Percentiles rank a stretch among this genome's conserved stretches.
Conservation (phyloP, 108 stramenopile genomes). For the Cylindrotheca fusiformis region DNA sequence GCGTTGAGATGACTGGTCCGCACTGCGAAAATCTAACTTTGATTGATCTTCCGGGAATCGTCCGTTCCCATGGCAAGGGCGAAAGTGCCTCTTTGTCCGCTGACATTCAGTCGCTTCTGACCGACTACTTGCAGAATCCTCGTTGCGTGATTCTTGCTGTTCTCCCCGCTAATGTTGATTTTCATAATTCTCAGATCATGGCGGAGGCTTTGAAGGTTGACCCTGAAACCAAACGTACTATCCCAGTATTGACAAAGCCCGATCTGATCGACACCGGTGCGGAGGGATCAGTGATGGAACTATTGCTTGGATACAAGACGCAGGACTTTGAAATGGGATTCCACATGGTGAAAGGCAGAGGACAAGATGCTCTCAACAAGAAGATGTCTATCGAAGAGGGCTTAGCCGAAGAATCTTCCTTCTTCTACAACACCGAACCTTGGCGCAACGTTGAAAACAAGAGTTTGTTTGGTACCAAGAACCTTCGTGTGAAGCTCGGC, state of each 20-base stretch:
- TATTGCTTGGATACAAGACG: constrained; percentile 40
- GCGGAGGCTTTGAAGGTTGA: constrained; percentile 60
- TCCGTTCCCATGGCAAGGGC: constrained; percentile 54
- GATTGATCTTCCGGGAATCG: constrained; percentile 86
- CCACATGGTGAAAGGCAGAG: constrained; percentile 67
- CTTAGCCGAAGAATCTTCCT: constrained; percentile 4
- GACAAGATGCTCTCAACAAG: constrained; percentile 49
- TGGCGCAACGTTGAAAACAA: constrained; percentile 2
- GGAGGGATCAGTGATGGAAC: constrained; percentile 40
- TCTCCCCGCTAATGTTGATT: constrained; percentile 78
- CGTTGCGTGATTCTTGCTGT: constrained; percentile 79
- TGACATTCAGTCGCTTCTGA: constrained; percentile 63
- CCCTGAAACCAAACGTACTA: constrained; percentile 62
- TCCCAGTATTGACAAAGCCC: constrained; percentile 86
- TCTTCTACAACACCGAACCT: constrained; percentile 3
- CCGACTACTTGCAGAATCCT: constrained; percentile 62
- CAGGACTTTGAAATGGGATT: constrained; percentile 32
- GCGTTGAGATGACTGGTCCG: constrained; percentile 33
- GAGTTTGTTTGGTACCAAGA: neutral
- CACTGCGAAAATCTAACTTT: constrained; percentile 58
- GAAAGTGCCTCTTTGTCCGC: constrained; percentile 49
- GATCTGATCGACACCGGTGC: constrained; percentile 74
- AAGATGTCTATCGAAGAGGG: constrained; percentile 43
- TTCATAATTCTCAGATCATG: constrained; percentile 81
- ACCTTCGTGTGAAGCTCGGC: constrained; percentile 3